Conservation (phyloP, 2,329 filamentous ascomycete species). For the Clonostachys solani region DNA sequence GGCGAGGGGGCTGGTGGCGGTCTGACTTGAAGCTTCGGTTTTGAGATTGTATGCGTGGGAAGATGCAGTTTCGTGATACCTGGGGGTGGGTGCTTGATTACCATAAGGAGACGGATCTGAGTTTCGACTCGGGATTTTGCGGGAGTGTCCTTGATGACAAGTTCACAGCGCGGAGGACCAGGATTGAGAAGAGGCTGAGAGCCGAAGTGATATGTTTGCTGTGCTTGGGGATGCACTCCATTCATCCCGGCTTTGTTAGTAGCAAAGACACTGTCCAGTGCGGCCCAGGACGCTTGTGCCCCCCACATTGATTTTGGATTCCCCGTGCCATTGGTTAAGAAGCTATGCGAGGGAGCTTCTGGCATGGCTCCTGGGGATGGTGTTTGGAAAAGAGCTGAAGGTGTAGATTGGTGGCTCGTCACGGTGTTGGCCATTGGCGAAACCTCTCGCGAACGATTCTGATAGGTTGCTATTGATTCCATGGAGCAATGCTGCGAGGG, state of each 20-base stretch:
- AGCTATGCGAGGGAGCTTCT: slow-evolving; percentile 25
- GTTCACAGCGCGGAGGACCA: slow-evolving; percentile 22
- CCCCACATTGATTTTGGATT: neutral
- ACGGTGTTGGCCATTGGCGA: slow-evolving; percentile 50
- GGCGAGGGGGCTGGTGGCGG: slow-evolving; percentile 59
- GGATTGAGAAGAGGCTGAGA: neutral
- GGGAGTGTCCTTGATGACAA: slow-evolving; percentile 64
- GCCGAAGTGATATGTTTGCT: neutral
- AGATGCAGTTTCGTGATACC: slow-evolving; percentile 80
- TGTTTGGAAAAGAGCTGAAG: slow-evolving; percentile 36
- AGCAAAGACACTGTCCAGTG: neutral
- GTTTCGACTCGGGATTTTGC: slow-evolving; percentile 92
- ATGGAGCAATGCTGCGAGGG: slow-evolving; percentile 40
- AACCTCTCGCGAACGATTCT: slow-evolving; percentile 39
- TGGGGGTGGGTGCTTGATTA: slow-evolving; percentile 68
- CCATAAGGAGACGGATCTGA: slow-evolving; percentile 85
- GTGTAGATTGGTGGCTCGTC: slow-evolving; percentile 48
- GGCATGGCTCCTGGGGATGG: slow-evolving; percentile 37
- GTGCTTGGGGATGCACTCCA: slow-evolving; percentile 3
- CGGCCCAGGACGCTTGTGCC: slow-evolving; percentile 11
- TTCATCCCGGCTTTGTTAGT: slow-evolving; percentile 20
- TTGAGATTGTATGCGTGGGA: slow-evolving; percentile 87
- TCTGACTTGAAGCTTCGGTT: slow-evolving; percentile 84
- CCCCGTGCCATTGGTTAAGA: slow-evolving; percentile 28
- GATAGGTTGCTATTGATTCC: neutral